phyloP scores from a whole-genome alignment of 305 asterid genomes.

The Plantago lanceolata region DNA sequence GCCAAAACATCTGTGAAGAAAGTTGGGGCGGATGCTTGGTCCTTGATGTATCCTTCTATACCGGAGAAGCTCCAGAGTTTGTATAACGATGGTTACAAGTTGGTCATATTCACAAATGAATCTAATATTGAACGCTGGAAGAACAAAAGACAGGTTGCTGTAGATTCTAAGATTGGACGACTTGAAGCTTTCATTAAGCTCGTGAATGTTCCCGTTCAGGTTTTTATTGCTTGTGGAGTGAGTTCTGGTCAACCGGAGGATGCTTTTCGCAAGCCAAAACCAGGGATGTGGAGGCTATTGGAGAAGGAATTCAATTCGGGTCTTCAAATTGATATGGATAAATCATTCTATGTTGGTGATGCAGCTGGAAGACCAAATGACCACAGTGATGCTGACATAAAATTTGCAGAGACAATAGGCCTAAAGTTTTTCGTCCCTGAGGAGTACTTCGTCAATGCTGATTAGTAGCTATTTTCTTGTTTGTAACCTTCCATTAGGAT shows the following conservation, averaged over 20 bases:
- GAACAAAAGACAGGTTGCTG: slow-evolving; percentile 87
- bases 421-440: slow-evolving; percentile 74
- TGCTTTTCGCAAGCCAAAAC: slow-evolving; percentile 75
- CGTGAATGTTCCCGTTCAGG: slow-evolving; percentile 87
- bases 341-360: slow-evolving; percentile 92
- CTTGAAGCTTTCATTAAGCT: slow-evolving; percentile 71
- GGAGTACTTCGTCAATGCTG: slow-evolving; percentile 46
- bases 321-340: slow-evolving; percentile 62
- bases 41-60: slow-evolving; percentile 85
- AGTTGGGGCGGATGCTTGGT: slow-evolving; percentile 92
- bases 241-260: slow-evolving; percentile 54
- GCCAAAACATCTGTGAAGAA: slow-evolving; percentile 79
- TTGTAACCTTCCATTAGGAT: background rate
- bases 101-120: slow-evolving; percentile 95
- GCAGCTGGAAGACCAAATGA: slow-evolving; percentile 88
- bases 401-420: slow-evolving; percentile 87
- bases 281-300: slow-evolving; percentile 93
- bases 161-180: slow-evolving; percentile 91
- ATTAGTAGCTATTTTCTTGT: slow-evolving; percentile 12
- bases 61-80: slow-evolving; percentile 86
- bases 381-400: slow-evolving; percentile 81
- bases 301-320: slow-evolving; percentile 87
- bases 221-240: slow-evolving; percentile 85
- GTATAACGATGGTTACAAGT: slow-evolving; percentile 73
- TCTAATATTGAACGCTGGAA: slow-evolving; percentile 94